These are phyloP conservation scores for Saccharomyces hybrid DNA, from an alignment of 1,139 yeast genomes.

Conservation along the genomic window DNA sequence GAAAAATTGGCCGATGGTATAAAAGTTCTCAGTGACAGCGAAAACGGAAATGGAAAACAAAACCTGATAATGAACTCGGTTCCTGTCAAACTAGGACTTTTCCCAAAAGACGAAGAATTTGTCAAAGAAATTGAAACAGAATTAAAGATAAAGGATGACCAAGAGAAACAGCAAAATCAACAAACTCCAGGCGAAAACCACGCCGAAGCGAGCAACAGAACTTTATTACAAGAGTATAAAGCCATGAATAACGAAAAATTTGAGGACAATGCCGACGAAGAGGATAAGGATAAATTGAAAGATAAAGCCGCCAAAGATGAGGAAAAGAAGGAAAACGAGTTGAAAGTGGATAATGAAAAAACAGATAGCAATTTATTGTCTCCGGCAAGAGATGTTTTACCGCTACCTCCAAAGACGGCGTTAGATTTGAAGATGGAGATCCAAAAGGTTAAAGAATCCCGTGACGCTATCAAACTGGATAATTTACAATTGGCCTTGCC, in stretches of 20 bases:
- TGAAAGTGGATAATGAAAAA: slow-evolving; percentile 11
- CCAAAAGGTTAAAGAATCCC: slow-evolving; percentile 70
- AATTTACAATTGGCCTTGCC: slow-evolving; percentile 77
- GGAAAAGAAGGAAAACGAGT: slow-evolving; percentile 10
- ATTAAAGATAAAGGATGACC: slow-evolving; percentile 67
- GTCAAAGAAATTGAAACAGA: slow-evolving; percentile 80
- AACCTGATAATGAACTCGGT: slow-evolving; percentile 51
- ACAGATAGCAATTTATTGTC: slow-evolving; percentile 39
- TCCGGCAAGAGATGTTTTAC: slow-evolving; percentile 68
- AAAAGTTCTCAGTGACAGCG: slow-evolving; percentile 40
- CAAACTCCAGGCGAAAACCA: slow-evolving; percentile 5
- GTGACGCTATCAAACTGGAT: slow-evolving; percentile 61
- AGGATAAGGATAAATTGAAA: slow-evolving; percentile 5
- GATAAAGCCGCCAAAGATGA: slow-evolving; percentile 28
- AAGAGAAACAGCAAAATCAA: slow-evolving; percentile 24
- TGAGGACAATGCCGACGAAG: slow-evolving; percentile 2
- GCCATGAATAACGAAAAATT: slow-evolving; percentile 33
- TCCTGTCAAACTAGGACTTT: slow-evolving; percentile 71
- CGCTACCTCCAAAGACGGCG: slow-evolving; percentile 78
- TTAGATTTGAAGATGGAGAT: slow-evolving; percentile 75
- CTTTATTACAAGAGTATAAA: slow-evolving; percentile 44
- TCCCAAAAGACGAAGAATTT: slow-evolving; percentile 82
- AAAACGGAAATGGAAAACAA: slow-evolving; percentile 43
- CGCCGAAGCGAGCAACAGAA: slow-evolving; percentile 10
- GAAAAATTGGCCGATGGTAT: slow-evolving; percentile 30